phyloP scores from a whole-genome alignment of 1,139 yeast genomes.

The Lodderomyces pseudojiufengensis region DNA sequence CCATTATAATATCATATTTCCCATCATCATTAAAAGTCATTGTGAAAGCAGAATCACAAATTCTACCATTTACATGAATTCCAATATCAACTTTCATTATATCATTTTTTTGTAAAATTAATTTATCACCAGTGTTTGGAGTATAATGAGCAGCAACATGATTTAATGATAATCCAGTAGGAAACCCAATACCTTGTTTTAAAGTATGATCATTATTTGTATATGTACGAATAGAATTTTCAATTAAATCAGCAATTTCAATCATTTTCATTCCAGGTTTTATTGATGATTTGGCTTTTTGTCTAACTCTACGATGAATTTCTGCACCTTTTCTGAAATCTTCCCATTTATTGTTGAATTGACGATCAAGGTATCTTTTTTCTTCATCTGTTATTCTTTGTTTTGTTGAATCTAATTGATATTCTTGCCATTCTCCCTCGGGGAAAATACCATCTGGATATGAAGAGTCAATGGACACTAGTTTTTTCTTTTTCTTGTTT shows the following conservation, averaged over 20 bases:
- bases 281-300: constrained; percentile 67
- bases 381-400: constrained; percentile 86
- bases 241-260: constrained; percentile 87
- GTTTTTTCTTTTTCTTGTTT: constrained; percentile 40
- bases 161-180: constrained; percentile 91
- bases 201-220: constrained; percentile 64
- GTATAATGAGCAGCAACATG: constrained; percentile 98
- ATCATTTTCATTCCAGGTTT: constrained; percentile 92
- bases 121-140: constrained; percentile 91
- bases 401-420: constrained; percentile 66
- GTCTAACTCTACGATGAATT: constrained; percentile 87
- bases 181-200: constrained; percentile 90
- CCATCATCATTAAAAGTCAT: constrained; percentile 67
- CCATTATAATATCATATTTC: constrained; percentile 72
- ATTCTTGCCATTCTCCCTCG: constrained; percentile 82
- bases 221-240: constrained; percentile 74
- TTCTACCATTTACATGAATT: constrained; percentile 94
- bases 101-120: constrained; percentile 76
- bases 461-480: constrained; percentile 58
- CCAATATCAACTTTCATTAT: constrained; percentile 98
- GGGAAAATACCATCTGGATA: constrained; percentile 79
- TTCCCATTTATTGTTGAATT: constrained; percentile 63
- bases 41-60: constrained; percentile 94
- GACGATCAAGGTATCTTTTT: constrained; percentile 72
- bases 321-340: constrained; percentile 96